Evolutionary conservation across 139 green algal genomes (phyloP).

Genomic region (Monoraphidium neglectum): DNA sequence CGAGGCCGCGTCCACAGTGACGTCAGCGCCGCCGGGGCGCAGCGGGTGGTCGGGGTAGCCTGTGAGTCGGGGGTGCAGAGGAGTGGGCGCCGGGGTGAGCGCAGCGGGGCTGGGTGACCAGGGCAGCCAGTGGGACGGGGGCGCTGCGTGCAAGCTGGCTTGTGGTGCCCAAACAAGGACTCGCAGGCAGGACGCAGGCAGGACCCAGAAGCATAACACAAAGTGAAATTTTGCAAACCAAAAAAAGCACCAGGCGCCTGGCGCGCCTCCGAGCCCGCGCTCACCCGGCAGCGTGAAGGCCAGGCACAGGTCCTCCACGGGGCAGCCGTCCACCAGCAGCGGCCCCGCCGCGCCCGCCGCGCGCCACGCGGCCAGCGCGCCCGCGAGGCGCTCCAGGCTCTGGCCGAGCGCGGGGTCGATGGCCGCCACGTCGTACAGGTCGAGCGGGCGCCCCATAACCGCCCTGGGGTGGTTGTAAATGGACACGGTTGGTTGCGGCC

Average conservation of each 20-base stretch:
- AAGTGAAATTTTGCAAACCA: not conserved
- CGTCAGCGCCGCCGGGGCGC: conserved; percentile 55
- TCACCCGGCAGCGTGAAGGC: conserved; percentile 89
- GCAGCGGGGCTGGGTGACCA: no score
- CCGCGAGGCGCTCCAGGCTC: conserved; percentile 74
- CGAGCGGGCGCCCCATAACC: conserved; percentile 56
- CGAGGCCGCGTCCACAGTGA: conserved; percentile 69
- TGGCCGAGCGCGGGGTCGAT: conserved; percentile 78
- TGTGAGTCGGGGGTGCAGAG: conserved; percentile 9
- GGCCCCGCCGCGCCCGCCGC: conserved; percentile 6
- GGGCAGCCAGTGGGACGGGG: not conserved
- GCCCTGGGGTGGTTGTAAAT: conserved; percentile 8
- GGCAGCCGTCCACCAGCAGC: conserved; percentile 73
- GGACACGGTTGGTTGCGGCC: no score
- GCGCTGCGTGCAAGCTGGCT: no score
- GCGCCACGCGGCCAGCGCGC: conserved; percentile 30
- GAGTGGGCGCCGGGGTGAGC: no score
- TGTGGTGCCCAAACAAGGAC: no score
- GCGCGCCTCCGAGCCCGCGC: not conserved
- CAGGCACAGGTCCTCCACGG: conserved; percentile 93
- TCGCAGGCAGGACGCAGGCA: no score
- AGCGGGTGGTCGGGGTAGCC: conserved; percentile 76
- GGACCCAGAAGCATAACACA: not conserved
- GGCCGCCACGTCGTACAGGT: conserved; percentile 74
- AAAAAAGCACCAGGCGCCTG: not conserved